These are phyloP conservation scores for Lachancea sp. DNA, from an alignment of 805 yeast species.

Conservation along the genomic window DNA sequence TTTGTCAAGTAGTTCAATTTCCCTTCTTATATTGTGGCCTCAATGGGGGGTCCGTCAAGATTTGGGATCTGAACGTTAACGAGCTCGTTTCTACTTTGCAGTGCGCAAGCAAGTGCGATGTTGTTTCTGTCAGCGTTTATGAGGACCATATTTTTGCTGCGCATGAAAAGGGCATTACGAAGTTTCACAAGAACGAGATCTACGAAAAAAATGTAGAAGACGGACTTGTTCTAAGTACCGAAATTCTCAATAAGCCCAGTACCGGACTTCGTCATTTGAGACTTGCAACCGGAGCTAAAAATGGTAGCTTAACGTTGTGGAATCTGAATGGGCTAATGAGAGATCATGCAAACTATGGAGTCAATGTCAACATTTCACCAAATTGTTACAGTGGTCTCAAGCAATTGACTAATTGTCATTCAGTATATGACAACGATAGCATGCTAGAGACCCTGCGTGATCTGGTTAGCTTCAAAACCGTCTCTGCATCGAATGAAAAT, in stretches of 20 bases:
- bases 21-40: slow-evolving; percentile 81
- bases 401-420: not conserved
- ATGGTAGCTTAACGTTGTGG: slow-evolving; percentile 69
- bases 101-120: slow-evolving; percentile 40
- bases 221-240: slow-evolving; percentile 54
- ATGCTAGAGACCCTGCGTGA: slow-evolving; percentile 56
- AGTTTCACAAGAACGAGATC: slow-evolving; percentile 39
- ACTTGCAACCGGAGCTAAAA: slow-evolving; percentile 63
- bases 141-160: slow-evolving; percentile 29
- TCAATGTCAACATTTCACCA: not conserved
- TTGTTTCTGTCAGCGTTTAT: slow-evolving; percentile 41
- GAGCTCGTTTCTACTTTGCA: slow-evolving; percentile 51
- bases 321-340: slow-evolving; percentile 35
- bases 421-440: slow-evolving; percentile 46
- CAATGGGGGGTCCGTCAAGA: slow-evolving; percentile 63
- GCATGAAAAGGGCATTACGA: slow-evolving; percentile 39
- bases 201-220: slow-evolving; percentile 47
- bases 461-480: slow-evolving; percentile 65
- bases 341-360: not conserved
- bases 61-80: slow-evolving; percentile 81
- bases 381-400: not conserved
- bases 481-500: slow-evolving; percentile 60
- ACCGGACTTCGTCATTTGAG: slow-evolving; percentile 33
- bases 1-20: slow-evolving; percentile 58
- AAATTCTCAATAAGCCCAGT: slow-evolving; percentile 36